Evolutionary conservation across 129 eudicot genomes (phyloP).

Genomic region (Tanacetum coccineum): DNA sequence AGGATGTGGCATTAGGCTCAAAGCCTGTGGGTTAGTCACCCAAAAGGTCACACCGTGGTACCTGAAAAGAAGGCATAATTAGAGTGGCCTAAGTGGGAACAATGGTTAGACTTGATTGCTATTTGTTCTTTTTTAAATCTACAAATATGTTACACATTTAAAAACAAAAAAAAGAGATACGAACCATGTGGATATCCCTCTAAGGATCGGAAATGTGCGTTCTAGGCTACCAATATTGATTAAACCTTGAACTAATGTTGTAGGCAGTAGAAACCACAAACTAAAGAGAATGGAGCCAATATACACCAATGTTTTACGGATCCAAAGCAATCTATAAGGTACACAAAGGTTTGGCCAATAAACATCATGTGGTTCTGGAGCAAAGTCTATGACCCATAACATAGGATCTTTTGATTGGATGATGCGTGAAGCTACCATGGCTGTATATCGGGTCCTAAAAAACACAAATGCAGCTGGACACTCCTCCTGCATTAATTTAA

Average conservation of each 20-base stretch:
- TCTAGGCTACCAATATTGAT: conserved; percentile 47
- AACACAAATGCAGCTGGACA: conserved; percentile 84
- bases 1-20: too few relatives aligned
- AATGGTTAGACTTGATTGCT: not conserved
- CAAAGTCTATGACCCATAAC: conserved; percentile 79
- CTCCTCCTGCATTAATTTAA: conserved; percentile 71
- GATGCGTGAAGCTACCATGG: conserved; percentile 69
- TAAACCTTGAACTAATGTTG: conserved; percentile 73
- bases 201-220: conserved; percentile 52
- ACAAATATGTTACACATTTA: not conserved
- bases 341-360: conserved; percentile 75
- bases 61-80: too few relatives aligned
- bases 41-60: too few relatives aligned
- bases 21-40: too few relatives aligned
- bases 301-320: conserved; percentile 61
- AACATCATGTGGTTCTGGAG: conserved; percentile 89
- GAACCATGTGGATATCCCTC: conserved; percentile 47
- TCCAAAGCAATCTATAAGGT: conserved; percentile 77
- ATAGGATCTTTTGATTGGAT: conserved; percentile 78
- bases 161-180: not conserved
- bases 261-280: conserved; percentile 71
- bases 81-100: too few relatives aligned
- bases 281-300: conserved; percentile 61
- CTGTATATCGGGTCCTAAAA: conserved; percentile 89
- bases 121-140: not conserved